These are phyloP conservation scores for Lactarius vividus DNA, from an alignment of 768 basidiomycete species.

Conservation along the genomic window DNA sequence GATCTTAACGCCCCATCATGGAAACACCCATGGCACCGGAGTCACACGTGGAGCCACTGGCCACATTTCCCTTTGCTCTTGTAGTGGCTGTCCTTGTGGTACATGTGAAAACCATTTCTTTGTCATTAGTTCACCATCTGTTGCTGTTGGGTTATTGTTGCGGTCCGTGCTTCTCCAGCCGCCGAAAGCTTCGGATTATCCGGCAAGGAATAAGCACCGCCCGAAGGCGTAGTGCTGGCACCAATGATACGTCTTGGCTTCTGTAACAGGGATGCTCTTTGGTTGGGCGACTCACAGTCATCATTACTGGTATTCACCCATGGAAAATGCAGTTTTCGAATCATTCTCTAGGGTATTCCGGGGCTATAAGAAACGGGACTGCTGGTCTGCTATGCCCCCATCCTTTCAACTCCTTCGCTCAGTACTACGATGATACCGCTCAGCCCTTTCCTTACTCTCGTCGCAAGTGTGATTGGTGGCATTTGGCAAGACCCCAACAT, in stretches of 20 bases:
- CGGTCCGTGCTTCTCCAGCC: not conserved
- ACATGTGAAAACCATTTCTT: not conserved
- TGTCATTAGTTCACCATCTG: not conserved
- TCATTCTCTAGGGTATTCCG: not conserved
- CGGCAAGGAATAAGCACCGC: not conserved
- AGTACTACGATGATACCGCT: not conserved
- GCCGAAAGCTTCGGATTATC: not conserved
- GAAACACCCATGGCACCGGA: not conserved
- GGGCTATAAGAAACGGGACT: not conserved
- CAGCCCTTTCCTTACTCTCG: conserved; percentile 6
- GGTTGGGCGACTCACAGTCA: not conserved
- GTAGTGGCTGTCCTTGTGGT: not conserved
- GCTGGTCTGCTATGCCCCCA: not conserved
- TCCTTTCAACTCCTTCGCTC: not conserved
- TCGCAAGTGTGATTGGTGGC: not conserved
- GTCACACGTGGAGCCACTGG: not conserved
- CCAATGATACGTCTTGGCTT: not conserved
- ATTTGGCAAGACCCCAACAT: not conserved
- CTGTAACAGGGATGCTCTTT: not conserved
- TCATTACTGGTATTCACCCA: not conserved
- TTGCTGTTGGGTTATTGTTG: not conserved
- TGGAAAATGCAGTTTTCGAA: not conserved
- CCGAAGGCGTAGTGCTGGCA: not conserved
- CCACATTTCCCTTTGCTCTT: not conserved
- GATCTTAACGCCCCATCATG: not conserved